Evolutionary conservation across 106 monocot species (phyloP), one percentile per base, ranked within the genome.

Genomic region (Agapanthus africanus): DNA sequence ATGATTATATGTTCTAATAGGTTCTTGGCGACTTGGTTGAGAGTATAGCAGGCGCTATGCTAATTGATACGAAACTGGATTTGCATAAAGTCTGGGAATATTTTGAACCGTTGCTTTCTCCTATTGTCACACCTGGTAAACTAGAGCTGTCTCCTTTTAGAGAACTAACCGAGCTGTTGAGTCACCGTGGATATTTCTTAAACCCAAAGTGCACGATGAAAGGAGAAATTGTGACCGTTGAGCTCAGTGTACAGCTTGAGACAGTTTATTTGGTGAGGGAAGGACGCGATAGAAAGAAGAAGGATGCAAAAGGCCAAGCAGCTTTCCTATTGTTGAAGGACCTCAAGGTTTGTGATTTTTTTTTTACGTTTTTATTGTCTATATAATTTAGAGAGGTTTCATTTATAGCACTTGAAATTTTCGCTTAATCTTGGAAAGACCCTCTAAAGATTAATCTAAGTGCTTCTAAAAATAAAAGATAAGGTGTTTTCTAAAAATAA

Each of bases 11-110:
- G 49, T 40, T 54, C 33, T 18, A 72, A n/a, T 74, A 93, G 93
- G 93, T 83, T 63, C 93, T 99, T 65, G 93, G 87, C 37, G 99
- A 99, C 49, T 74, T 99, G 7, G 71, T 99, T 40, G 99, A 99
- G 79, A 99, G 99, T 71, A 99, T 99, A 69, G 91, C 81, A 16
- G 99, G 87, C 26, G 99, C 99, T 32, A 71, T 93, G 14, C 44
- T 99, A 30, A 77, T 99, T 30, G 99, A 99, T 78, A 75, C 85
- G 32, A 79, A 76, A 9, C 81, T 99, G 16, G 38, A 83, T 49
- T 52, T 99, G 21, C 65, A 72, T 57, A 69, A 57, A 73, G 77
- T 87, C 11, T 99, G 99, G 99, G 69, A 83, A 14, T 71, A 81
- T 54, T 87, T 99, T 68, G 61, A 93, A 70, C 79, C 82, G 27